phyloP scores from a whole-genome alignment of 2,329 filamentous ascomycete genomes.

The Colletotrichum graminicola region DNA sequence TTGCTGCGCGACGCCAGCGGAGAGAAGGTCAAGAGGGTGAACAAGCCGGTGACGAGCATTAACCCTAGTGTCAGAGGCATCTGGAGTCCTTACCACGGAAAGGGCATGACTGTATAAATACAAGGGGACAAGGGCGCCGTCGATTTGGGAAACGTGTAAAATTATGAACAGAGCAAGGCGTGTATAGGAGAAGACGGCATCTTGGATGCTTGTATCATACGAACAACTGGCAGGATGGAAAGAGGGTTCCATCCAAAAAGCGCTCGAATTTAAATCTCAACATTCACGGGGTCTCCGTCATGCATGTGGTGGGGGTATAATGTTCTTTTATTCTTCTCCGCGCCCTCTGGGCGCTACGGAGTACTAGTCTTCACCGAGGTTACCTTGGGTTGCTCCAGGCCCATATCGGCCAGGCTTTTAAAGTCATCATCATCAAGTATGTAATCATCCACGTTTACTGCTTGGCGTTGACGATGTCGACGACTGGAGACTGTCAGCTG shows the following conservation, averaged over 20 bases:
- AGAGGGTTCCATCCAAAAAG: slow-evolving; percentile 17
- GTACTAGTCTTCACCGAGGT: background rate
- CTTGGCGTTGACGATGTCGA: slow-evolving; percentile 72
- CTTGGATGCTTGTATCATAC: slow-evolving; percentile 38
- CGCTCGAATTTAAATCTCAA: slow-evolving; percentile 28
- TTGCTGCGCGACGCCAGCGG: slow-evolving; percentile 80
- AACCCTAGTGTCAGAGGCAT: slow-evolving; percentile 76
- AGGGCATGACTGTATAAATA: slow-evolving; percentile 64
- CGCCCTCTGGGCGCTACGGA: slow-evolving; percentile 8
- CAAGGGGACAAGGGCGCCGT: slow-evolving; percentile 9
- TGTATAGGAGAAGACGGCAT: slow-evolving; percentile 23
- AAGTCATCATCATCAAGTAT: slow-evolving; percentile 40
- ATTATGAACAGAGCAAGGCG: slow-evolving; percentile 22
- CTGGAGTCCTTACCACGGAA: slow-evolving; percentile 78
- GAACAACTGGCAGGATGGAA: slow-evolving; percentile 19
- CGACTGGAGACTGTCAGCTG: slow-evolving; percentile 54
- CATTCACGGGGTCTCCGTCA: background rate
- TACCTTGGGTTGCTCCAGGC: background rate
- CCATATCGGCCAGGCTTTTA: slow-evolving; percentile 16
- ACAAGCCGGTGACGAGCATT: slow-evolving; percentile 74
- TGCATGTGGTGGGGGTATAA: slow-evolving; percentile 30
- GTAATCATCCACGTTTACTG: slow-evolving; percentile 52
- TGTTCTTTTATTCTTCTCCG: slow-evolving; percentile 22
- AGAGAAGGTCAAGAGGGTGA: slow-evolving; percentile 75
- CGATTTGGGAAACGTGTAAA: slow-evolving; percentile 29